Evolutionary conservation across 2,329 filamentous ascomycete genomes (phyloP), one percentile per base, ranked within the genome.

Genomic region (Cordyceps fumosorosea): DNA sequence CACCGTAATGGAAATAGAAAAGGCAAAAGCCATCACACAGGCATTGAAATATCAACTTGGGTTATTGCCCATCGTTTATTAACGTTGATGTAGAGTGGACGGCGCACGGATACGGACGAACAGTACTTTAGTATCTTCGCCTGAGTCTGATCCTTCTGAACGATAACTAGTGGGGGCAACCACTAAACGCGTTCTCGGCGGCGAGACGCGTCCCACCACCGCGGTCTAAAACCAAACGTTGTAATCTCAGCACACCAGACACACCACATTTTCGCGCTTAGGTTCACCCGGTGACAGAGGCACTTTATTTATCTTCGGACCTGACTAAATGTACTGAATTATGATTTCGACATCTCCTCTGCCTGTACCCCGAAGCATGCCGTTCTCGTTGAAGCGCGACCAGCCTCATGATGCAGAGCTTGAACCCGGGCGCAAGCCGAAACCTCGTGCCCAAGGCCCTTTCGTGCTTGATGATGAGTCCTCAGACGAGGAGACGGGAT

Each of bases 261-360:
- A 3, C 52, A 56, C 11, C 52, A 51, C 22, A 37, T 42, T 12
- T 29, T 37, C 14, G 16, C 14, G 20, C 14, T 44, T 24, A 2
- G 11, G 18, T 14, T 45, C 11, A 18, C 44, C 20, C 22, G 32
- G 22, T 12, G 10, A 29, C 18, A 32, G 10, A 51, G n/a, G 29
- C 12, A 4, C 51, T 37, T 60, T 48, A 5, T 29, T 20, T 18
- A 26, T 20, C n/a, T 51, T 32, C 18, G 5, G 20, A 51, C n/a
- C 7, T 34, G 44, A 24, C 60, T 20, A 40, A 14, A 53, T 50
- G 52, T 20, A 20, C 32, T 8, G 32, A 63, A 77, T 68, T 50
- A 89, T 89, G 85, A 75, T 84, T 29, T 78, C 81, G 44, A 78
- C 82, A 45, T 87, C 86, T 16, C 83, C 86, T 2, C 73, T 86